Evolutionary conservation across 495 filamentous ascomycete genomes (phyloP), one percentile per base, ranked within the genome.

Genomic region (Penicillium pancosmium): DNA sequence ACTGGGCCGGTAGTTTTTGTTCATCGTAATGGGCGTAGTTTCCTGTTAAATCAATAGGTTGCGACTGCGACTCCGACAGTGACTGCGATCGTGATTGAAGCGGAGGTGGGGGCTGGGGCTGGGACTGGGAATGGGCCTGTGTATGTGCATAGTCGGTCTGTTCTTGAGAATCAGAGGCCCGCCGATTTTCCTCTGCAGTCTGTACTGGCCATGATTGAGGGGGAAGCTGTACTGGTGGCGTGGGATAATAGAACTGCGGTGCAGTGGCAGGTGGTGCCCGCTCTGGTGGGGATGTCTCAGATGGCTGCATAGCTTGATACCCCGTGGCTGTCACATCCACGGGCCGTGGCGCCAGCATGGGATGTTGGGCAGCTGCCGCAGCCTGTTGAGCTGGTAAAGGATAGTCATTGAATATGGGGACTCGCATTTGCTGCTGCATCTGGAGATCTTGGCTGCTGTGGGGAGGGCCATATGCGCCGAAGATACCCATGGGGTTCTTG

Each of bases 401-500:
- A 41, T 31, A 31, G 27, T 70, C 61, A 51, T 53, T 67, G 35
- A 62, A 63, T 33, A 71, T 36, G 18, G 64, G 61, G 0, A 66
- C 44, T 11, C 64, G 38, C 55, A 61, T 56, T 5, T 59, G 50
- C 25, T 68, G 59, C 19, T 61, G 57, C 44, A 72, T 55, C 31
- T 72, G 70, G 2, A 56, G 34, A 51, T 64, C 60, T 3, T 61
- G 64, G 5, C 18, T 8, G 2, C 18, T 8, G 2, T 62, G 57
- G 10, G 71, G 60, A 19, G 72, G 66, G 44, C 69, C 67, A 63
- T 74, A 73, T 33, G 72, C 66, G 25, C 76, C 73, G 35, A 79
- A 80, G n/a, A 85, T 75, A 4, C 88, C 86, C 53, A 92, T 77
- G 9, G 92, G 91, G 56, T 93, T 86, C 72, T 96, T 97, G 82